These are phyloP conservation scores for Backusella circina DNA, from an alignment of 192 early-diverging fungal genomes.

Conservation along the genomic window DNA sequence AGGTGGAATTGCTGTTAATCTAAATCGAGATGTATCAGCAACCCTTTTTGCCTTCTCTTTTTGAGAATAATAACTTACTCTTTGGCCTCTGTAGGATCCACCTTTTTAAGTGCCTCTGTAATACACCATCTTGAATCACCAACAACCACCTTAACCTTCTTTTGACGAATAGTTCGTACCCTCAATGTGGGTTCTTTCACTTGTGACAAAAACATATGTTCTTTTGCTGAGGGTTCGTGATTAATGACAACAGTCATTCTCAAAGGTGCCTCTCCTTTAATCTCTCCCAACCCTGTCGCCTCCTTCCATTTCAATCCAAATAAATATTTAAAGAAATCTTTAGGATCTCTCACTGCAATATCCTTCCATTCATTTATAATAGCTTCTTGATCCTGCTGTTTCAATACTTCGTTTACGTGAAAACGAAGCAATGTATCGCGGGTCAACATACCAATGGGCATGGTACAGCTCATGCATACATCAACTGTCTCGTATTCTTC, in stretches of 20 bases:
- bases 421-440: slow-evolving; percentile 38
- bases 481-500: slow-evolving; percentile 31
- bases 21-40: neutral
- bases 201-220: slow-evolving; percentile 59
- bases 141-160: slow-evolving; percentile 39
- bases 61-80: slow-evolving; percentile 26
- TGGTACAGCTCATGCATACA: slow-evolving; percentile 38
- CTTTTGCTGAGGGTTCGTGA: slow-evolving; percentile 51
- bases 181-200: slow-evolving; percentile 53
- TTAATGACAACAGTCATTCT: slow-evolving; percentile 47
- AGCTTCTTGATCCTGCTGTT: neutral
- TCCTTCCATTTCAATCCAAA: slow-evolving; percentile 34
- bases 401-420: slow-evolving; percentile 9
- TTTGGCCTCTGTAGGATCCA: slow-evolving; percentile 38
- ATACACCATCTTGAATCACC: slow-evolving; percentile 47
- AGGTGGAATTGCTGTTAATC: slow-evolving; percentile 18
- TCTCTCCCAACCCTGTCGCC: slow-evolving; percentile 30
- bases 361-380: neutral
- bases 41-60: neutral
- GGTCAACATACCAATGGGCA: slow-evolving; percentile 37
- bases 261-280: slow-evolving; percentile 37
- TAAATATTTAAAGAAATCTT: slow-evolving; percentile 54
- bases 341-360: slow-evolving; percentile 42
- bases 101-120: slow-evolving; percentile 38
- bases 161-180: slow-evolving; percentile 48